Conservation (phyloP, 805 yeast genomes). For the Isabelozyma rhagii region DNA sequence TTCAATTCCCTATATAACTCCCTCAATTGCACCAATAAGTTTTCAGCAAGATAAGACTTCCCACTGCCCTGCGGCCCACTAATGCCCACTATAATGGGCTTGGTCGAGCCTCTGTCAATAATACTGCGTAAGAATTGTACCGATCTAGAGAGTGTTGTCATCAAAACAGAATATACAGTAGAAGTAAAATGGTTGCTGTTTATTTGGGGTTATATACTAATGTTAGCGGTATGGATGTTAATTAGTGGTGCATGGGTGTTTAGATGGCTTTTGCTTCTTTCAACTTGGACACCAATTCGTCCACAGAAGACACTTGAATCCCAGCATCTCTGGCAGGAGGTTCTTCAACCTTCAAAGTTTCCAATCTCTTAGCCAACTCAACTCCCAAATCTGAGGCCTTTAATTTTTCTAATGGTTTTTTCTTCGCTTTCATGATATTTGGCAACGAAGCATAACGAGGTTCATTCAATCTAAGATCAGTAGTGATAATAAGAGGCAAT, state of each 20-base stretch:
- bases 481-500: slow-evolving; percentile 83
- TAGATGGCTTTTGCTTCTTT: slow-evolving; percentile 72
- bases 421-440: slow-evolving; percentile 97
- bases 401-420: slow-evolving; percentile 79
- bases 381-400: slow-evolving; percentile 66
- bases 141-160: not conserved
- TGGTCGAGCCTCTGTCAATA: not conserved
- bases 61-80: slow-evolving; percentile 84
- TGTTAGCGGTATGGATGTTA: not conserved
- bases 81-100: slow-evolving; percentile 52
- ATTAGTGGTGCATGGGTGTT: slow-evolving; percentile 3
- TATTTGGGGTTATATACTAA: not conserved
- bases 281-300: slow-evolving; percentile 74
- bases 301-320: slow-evolving; percentile 73
- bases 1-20: slow-evolving; percentile 31
- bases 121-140: not conserved
- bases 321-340: slow-evolving; percentile 85
- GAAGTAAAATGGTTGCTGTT: not conserved
- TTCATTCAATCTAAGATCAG: slow-evolving; percentile 90
- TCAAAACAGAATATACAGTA: not conserved
- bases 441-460: slow-evolving; percentile 97
- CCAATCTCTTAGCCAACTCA: slow-evolving; percentile 60
- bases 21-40: slow-evolving; percentile 33
- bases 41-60: slow-evolving; percentile 54
- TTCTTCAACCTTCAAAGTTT: slow-evolving; percentile 72